Evolutionary conservation across 441 rosid genomes (phyloP).

Genomic region (Adansonia grandidieri): DNA sequence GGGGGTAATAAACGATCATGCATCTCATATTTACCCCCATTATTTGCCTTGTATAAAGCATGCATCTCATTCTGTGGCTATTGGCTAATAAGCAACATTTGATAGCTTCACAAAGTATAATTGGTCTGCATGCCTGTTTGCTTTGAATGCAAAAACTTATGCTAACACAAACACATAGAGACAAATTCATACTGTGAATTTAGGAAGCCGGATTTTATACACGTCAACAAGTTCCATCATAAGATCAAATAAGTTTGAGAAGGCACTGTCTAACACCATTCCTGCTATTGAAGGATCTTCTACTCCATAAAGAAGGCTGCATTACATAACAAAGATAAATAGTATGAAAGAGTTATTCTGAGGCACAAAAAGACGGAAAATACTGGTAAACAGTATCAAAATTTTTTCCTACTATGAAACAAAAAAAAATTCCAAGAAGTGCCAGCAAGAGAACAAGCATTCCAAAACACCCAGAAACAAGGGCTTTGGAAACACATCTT

Average conservation of each 20-base stretch:
- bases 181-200: slow-evolving; percentile 71
- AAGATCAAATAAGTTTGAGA: slow-evolving; percentile 86
- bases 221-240: slow-evolving; percentile 98
- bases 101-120: slow-evolving; percentile 13
- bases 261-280: slow-evolving; percentile 97
- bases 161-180: slow-evolving; percentile 16
- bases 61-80: neutral
- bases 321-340: slow-evolving; percentile 28
- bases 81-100: slow-evolving; percentile 1
- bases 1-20: neutral
- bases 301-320: slow-evolving; percentile 98
- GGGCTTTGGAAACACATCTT: slow-evolving; percentile 21
- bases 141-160: slow-evolving; percentile 12
- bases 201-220: slow-evolving; percentile 93
- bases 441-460: slow-evolving; percentile 18
- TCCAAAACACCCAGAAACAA: slow-evolving; percentile 10
- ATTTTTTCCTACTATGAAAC: slow-evolving; percentile 1
- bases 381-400: neutral
- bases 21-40: slow-evolving; percentile 2
- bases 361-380: neutral
- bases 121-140: slow-evolving; percentile 1
- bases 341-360: neutral
- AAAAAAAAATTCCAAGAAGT: neutral
- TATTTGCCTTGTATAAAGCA: neutral
- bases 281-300: slow-evolving; percentile 97